Base-by-base conservation (phyloP, 2,329 filamentous ascomycete species). In the Penicillium glabrum region DNA sequence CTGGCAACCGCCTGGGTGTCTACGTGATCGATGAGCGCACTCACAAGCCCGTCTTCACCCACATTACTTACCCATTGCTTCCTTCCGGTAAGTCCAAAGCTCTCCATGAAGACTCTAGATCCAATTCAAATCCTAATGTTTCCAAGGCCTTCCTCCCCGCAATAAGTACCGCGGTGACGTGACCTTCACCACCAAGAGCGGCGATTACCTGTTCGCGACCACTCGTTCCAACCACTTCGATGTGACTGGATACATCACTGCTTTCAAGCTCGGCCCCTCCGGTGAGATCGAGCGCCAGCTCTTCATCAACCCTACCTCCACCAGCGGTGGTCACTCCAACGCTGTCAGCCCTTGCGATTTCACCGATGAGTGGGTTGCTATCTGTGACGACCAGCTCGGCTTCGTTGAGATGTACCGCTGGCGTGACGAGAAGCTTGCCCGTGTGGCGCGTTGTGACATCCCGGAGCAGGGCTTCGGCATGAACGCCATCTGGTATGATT, bases 401-500 rank as follows among this genome's bases (percentile, higher is more conserved):
- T 93, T 89, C 78, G 77, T 96, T 21, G 91, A 96, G 78, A 90
- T 96, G 55, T 96, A 96, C 72, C 82, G 91, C 53, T 96, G 91
- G 89, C 82, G 88, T 62, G 88, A 92, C 57, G 91, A 95, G 80
- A 90, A 88, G 65, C 76, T 96, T 52, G 88, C 86, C 2, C 80
- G 91, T 3, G 91, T 96, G 8, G 91, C 91, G 16, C 82, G 89
- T 60, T 80, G 90, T 61, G 86, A 90, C 64, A 87, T 96, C 37
- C 86, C 87, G 6, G 91, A 96, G 78, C 90, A 89, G n/a, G 91
- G 91, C 1, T 96, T 96, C 72, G 91, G 91, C 1, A 96, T 96
- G 91, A 96, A 96, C 76, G 91, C 91, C n/a, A 92, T 96, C 61
- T 96, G 91, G 91, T 95, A 95, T 73, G 89, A 96, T 75, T 91